These are phyloP conservation scores for Rhododendron ovatum DNA, from an alignment of 148 eudicot genomes.

Conservation along the genomic window DNA sequence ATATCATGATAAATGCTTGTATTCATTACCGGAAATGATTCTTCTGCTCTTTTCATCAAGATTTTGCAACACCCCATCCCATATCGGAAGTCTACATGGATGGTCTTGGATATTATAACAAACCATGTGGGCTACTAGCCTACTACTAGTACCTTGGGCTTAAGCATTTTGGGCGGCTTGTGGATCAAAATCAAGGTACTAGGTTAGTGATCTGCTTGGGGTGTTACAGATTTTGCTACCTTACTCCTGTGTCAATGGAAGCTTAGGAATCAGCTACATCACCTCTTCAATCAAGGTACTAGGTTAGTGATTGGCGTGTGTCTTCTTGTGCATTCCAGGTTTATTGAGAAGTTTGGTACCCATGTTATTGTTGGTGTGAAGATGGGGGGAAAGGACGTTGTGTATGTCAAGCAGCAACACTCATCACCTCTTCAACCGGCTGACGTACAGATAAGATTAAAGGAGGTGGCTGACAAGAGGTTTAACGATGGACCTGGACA, in stretches of 20 bases:
- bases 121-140: neutral
- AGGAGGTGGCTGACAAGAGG: conserved; percentile 44
- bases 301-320: neutral
- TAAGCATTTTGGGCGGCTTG: neutral
- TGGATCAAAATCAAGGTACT: neutral
- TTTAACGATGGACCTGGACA: conserved; percentile 33
- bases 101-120: neutral
- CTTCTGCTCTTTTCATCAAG: neutral
- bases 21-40: neutral
- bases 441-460: conserved; percentile 42
- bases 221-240: neutral
- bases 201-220: neutral
- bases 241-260: neutral
- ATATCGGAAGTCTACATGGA: neutral
- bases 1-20: neutral
- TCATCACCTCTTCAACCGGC: conserved; percentile 38
- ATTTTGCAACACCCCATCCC: neutral
- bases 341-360: conserved; percentile 50
- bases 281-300: no score
- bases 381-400: conserved; percentile 52
- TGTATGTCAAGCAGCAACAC: conserved; percentile 49
- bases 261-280: neutral
- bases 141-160: neutral
- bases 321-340: conserved; percentile 26
- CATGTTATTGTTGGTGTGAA: conserved; percentile 52